These are phyloP conservation scores for Curvularia hawaiiensis DNA, from an alignment of 2,329 filamentous ascomycete genomes.

Conservation along the genomic window DNA sequence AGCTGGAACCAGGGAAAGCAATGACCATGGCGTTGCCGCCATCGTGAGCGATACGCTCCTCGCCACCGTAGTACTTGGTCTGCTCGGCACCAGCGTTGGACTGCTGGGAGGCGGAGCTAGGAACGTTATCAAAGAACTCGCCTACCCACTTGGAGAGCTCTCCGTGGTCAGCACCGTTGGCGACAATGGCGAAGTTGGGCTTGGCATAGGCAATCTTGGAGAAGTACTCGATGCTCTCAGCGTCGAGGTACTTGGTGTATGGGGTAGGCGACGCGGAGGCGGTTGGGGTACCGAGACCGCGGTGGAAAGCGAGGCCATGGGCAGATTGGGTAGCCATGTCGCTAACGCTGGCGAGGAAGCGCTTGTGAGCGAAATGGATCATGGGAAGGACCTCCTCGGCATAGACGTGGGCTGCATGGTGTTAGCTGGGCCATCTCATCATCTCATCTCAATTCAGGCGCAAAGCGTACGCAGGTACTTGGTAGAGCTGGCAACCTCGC, in stretches of 20 bases:
- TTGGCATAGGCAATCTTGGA: constrained; percentile 82
- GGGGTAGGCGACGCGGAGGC: constrained; percentile 74
- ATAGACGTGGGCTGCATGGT: constrained; percentile 76
- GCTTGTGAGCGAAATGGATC: constrained; percentile 78
- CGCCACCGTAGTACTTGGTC: constrained; percentile 91
- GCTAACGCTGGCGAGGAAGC: constrained; percentile 65
- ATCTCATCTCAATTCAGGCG: constrained; percentile 24
- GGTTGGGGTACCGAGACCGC: constrained; percentile 81
- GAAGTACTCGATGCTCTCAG: constrained; percentile 75
- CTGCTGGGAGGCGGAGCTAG: constrained; percentile 54
- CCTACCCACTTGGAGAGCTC: constrained; percentile 87
- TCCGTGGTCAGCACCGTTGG: constrained; percentile 79
- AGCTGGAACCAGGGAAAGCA: constrained; percentile 89
- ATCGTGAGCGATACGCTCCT: constrained; percentile 83
- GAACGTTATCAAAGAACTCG: constrained; percentile 83
- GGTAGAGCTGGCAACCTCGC: constrained; percentile 86
- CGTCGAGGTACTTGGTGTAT: constrained; percentile 79
- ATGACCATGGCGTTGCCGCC: constrained; percentile 84
- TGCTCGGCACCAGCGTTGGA: constrained; percentile 62
- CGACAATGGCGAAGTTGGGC: constrained; percentile 88
- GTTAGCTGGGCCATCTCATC: constrained; percentile 13
- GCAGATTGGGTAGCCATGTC: constrained; percentile 83
- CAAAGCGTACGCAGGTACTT: constrained; percentile 70
- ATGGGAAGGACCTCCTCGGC: constrained; percentile 82
- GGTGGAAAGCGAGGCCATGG: constrained; percentile 89